Base-by-base conservation (phyloP, 768 basidiomycete genomes). In the Suillus spraguei region DNA sequence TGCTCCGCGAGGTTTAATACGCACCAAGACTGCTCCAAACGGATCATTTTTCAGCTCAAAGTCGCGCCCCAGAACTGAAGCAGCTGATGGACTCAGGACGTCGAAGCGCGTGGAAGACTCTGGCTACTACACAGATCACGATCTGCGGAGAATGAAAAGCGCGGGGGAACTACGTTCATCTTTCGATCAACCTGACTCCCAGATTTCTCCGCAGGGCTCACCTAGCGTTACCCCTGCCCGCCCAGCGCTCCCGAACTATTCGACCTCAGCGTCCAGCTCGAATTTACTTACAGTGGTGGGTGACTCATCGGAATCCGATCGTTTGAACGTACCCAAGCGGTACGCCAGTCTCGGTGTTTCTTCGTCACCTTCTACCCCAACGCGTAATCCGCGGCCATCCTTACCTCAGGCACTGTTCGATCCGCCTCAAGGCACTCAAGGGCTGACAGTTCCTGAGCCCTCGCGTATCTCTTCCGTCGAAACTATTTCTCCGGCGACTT, bases 61-160 rank as follows among this genome's bases (percentile, higher is more conserved):
- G 66, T 70, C 75, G n/a, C 80, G 82, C 50, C 73, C 62, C 72
- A 78, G 68, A 70, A 76, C 66, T 70, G 67, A 64, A 13, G 66
- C 71, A 50, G 65, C 76, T 44, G 70, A 71, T 46, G 73, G 71
- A 41, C 36, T 69, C 36, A 63, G 56, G 55, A 39, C 60, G 33
- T 65, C 70, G 58, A 64, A 52, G 62, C 74, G 55, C 22, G 73
- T 72, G 35, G 80, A 82, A 56, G 83, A 85, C 52, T 69, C 78
- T 6, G 77, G 79, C 59, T 74, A 78, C 63, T 75, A 75, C 67
- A 75, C 77, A 41, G 85, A 88, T 66, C 86, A 78, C 56, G 89
- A 92, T 70, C 73, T 92, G 50, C 85, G 91, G 64, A 88, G 85
- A 72, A 93, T 94, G 92, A 93, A 92, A 78, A 93, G 92, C 73